phyloP scores from a whole-genome alignment of 2,329 filamentous ascomycete genomes.

The Neurospora sp. region DNA sequence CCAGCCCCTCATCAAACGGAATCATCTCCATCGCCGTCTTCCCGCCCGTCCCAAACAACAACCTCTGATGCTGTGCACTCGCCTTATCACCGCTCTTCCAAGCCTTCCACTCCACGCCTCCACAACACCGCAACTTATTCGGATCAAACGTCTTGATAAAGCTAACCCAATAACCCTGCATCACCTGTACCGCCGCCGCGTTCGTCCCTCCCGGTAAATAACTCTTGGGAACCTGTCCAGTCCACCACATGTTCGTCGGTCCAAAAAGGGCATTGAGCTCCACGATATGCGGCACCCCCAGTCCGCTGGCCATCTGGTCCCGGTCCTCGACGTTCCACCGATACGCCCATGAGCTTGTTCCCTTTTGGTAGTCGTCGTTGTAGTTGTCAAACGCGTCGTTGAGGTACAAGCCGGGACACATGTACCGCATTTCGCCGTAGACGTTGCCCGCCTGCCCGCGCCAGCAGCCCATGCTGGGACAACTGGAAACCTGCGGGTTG shows the following conservation, averaged over 20 bases:
- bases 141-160: constrained; percentile 60
- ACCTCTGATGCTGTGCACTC: constrained; percentile 14
- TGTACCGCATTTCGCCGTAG: constrained; percentile 57
- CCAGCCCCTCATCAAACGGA: constrained; percentile 4
- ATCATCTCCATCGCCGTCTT: constrained; percentile 16
- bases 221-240: constrained; percentile 34
- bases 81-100: constrained; percentile 26
- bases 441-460: constrained; percentile 49
- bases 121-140: constrained; percentile 38
- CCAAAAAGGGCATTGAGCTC: constrained; percentile 62
- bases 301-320: constrained; percentile 36
- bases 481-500: constrained; percentile 31
- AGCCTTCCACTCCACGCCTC: constrained; percentile 40
- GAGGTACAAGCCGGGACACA: constrained; percentile 51
- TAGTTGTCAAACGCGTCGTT: constrained; percentile 28
- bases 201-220: constrained; percentile 46
- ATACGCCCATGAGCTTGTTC: constrained; percentile 51
- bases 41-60: constrained; percentile 31
- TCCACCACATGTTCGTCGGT: constrained; percentile 39
- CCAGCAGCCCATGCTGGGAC: constrained; percentile 39
- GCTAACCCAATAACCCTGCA: constrained; percentile 65
- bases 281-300: constrained; percentile 57
- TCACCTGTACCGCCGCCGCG: constrained; percentile 43
- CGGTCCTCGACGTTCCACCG: constrained; percentile 58
- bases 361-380: constrained; percentile 16